These are phyloP conservation scores for Cyclostephanos tholiformis DNA, from an alignment of 108 stramenopile species.

Conservation along the genomic window DNA sequence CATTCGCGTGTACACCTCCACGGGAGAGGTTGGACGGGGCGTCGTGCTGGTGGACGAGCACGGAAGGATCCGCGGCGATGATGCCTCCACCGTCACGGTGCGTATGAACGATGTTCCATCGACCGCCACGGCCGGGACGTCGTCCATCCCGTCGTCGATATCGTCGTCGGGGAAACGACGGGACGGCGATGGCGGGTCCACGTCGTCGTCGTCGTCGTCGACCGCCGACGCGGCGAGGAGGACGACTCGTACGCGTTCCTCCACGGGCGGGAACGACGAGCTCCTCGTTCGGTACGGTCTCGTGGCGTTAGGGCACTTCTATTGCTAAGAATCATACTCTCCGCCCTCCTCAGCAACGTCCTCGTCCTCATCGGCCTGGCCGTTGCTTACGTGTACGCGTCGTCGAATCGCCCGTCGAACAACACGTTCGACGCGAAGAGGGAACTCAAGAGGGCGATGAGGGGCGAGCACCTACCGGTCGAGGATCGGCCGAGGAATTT, in stretches of 20 bases:
- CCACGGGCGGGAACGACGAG: too few species aligned
- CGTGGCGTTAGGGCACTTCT: conserved; percentile 19
- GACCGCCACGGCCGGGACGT: neutral
- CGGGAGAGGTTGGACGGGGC: conserved; percentile 23
- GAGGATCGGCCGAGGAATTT: conserved; percentile 69
- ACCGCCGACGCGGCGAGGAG: neutral
- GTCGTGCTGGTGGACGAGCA: conserved; percentile 32
- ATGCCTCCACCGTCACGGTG: conserved; percentile 4
- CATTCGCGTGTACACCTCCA: conserved; percentile 16
- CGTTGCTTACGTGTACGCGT: conserved; percentile 57
- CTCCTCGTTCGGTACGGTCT: conserved; percentile 23
- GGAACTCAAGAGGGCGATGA: conserved; percentile 72
- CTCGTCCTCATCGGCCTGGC: conserved; percentile 53
- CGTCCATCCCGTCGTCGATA: neutral
- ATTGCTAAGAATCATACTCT: conserved; percentile 23
- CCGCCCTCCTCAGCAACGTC: neutral
- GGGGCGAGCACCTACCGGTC: conserved; percentile 77
- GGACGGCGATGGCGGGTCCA: neutral
- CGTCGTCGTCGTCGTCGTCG: neutral
- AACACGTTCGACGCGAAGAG: conserved; percentile 75
- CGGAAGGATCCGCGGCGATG: conserved; percentile 14
- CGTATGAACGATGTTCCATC: conserved; percentile 8
- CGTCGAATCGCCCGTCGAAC: conserved; percentile 57
- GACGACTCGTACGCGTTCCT: too few species aligned
- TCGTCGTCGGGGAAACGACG: neutral